Base-by-base conservation (phyloP, 139 green algal species). In the Raphidocelis subcapitata region DNA sequence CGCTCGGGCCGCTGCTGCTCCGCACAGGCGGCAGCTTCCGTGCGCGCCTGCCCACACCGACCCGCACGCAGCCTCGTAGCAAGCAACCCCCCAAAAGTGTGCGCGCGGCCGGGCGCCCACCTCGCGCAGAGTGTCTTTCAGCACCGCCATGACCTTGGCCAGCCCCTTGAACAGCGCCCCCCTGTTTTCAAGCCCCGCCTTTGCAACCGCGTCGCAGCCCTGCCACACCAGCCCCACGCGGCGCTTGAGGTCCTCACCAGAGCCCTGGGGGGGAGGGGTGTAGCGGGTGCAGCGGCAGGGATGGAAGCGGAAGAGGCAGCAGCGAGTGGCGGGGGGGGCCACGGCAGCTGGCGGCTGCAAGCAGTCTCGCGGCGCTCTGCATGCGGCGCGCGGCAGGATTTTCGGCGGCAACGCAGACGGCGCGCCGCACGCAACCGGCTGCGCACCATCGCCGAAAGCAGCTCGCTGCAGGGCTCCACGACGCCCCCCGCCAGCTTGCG, bases 71-170 rank as follows among this genome's bases (percentile, higher is more conserved):
- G n/a, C n/a, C n/a, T n/a, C n/a, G n/a, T n/a, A n/a, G n/a, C n/a
- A n/a, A n/a, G n/a, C 24, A 71, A 14, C 26, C 37, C 44, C 14
- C 8, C 28, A 35, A 33, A 31, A 24, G 3, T 3, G 16, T 10
- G 10, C n/a, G 41, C 24, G 14, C 4, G 5, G 12, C 23, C 31
- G 23, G 28, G 36, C 37, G 35, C 52, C 3, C 51, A 79, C 73
- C 73, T 79, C 73, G 24, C 73, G 68, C 3, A 55, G 16, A 36
- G 73, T 79, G 47, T 79, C 73, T 12, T 79, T 74, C 15, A 79
- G 32, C 20, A 73, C 73, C 18, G 52, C 56, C 56, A 73, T 47
- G 28, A 69, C 65, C 1, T 29, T 44, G 5, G 64, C 56, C 23
- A 79, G 61, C 10, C 10, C 32, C 44, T 69, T 69, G 46, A 79